Base-by-base conservation (phyloP, 495 filamentous ascomycete species). In the Tuber calosporum region DNA sequence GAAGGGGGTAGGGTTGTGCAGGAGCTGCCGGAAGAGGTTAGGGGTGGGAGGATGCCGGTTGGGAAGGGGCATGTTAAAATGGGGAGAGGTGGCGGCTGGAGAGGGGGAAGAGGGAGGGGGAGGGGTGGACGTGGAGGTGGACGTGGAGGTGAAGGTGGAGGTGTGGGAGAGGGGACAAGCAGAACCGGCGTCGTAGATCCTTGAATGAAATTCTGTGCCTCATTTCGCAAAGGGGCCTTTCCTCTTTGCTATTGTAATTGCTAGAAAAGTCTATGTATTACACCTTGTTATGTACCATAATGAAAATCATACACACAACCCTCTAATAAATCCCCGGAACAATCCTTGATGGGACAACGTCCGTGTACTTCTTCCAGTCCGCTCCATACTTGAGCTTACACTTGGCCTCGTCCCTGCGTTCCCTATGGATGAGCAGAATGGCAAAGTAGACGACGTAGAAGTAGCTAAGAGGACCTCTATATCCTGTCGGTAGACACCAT, bases 371-470 rank as follows among this genome's bases (percentile, higher is more conserved):
- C 77, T 92, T 89, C 94, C 95, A 99, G 78, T 97, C 93, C 76
- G 89, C 88, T 19, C 96, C 96, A 82, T 99, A 98, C 86, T 98
- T 98, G 79, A 85, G 86, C 77, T 86, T 84, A 84, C 96, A 99
- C 86, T 97, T 97, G 82, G 92, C 90, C 77, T 98, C 95, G 79
- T 98, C 95, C 77, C 94, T 87, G 73, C 89, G 84, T 80, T 97
- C 93, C n/a, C 95, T 90, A 81, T 99, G 95, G 71, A 99, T 84
- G 20, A 98, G 86, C 73, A 99, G 83, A 38, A 97, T 83, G 1
- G 90, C 94, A 84, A 98, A 99, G 84, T 98, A 99, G 20, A 96
- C 73, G 71, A 99, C 84, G 84, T 95, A 98, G 82, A 99, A 98
- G 84, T 98, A 98, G 0, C 94, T 97, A 79, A 98, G 85, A 22